phyloP scores from a whole-genome alignment of 495 filamentous ascomycete genomes.

The Aspergillus cavernicola region DNA sequence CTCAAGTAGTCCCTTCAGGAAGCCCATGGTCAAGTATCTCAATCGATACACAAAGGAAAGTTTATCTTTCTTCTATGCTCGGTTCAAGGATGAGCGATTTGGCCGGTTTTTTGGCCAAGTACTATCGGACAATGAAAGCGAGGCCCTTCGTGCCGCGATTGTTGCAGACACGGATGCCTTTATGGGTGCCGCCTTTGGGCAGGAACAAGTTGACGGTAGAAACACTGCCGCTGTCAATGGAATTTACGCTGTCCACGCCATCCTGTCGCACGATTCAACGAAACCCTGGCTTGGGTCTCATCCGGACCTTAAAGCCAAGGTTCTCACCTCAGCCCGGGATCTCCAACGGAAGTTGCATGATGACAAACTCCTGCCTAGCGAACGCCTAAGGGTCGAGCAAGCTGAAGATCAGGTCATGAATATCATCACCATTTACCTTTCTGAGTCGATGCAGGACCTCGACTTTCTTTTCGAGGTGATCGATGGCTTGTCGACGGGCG shows the following conservation, averaged over 20 bases:
- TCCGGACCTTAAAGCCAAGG: conserved; percentile 62
- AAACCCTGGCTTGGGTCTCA: conserved; percentile 76
- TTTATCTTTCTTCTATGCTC: conserved; percentile 70
- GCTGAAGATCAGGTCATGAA: conserved; percentile 84
- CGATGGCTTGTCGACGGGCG: conserved; percentile 76
- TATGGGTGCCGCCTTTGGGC: conserved; percentile 57
- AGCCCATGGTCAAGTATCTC: conserved; percentile 89
- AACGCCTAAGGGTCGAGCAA: conserved; percentile 85
- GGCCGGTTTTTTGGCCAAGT: conserved; percentile 95
- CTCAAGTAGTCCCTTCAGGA: conserved; percentile 87
- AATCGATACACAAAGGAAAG: conserved; percentile 89
- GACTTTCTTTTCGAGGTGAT: conserved; percentile 87
- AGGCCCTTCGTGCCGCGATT: conserved; percentile 67
- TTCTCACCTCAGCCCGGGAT: conserved; percentile 66
- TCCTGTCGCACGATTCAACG: conserved; percentile 51
- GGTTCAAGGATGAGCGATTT: conserved; percentile 75
- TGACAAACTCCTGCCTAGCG: conserved; percentile 62
- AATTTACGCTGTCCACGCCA: conserved; percentile 75
- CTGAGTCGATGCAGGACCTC: conserved; percentile 69
- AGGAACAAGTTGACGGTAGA: conserved; percentile 55
- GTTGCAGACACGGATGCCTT: conserved; percentile 69
- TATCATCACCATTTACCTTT: conserved; percentile 75
- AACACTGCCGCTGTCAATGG: conserved; percentile 80
- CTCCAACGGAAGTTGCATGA: conserved; percentile 65
- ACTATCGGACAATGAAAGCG: conserved; percentile 71